phyloP scores from a whole-genome alignment of 176 grass and related monocot species.

The Sorghum bicolor region DNA sequence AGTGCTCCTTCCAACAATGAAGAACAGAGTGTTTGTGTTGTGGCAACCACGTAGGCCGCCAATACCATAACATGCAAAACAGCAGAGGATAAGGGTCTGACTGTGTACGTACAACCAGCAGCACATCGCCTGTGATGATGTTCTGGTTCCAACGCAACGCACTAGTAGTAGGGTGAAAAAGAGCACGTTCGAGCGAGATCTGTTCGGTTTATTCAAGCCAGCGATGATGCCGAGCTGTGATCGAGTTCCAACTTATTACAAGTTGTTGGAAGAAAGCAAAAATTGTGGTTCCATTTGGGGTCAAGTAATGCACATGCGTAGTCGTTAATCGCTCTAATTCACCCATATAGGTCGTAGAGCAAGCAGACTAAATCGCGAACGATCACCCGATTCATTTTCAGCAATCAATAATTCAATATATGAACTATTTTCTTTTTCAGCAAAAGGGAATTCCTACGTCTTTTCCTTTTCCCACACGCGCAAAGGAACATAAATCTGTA shows the following conservation, averaged over 20 bases:
- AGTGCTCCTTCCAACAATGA: constrained; percentile 10
- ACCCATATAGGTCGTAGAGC: too few relatives aligned
- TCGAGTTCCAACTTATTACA: background rate
- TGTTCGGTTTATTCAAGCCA: background rate
- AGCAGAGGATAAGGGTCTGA: background rate
- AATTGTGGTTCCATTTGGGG: background rate
- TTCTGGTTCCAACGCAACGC: background rate
- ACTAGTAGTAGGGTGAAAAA: background rate
- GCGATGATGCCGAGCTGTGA: background rate
- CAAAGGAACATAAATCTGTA: too few relatives aligned
- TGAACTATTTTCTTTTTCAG: too few relatives aligned
- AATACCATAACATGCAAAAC: background rate
- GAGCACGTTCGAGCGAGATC: background rate
- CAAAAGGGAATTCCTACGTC: too few relatives aligned
- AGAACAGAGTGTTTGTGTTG: background rate
- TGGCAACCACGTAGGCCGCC: constrained; percentile 21
- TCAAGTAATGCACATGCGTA: background rate
- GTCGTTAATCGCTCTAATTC: too few relatives aligned
- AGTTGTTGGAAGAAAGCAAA: background rate
- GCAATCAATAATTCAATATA: too few relatives aligned
- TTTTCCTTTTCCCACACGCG: too few relatives aligned
- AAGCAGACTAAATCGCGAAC: too few relatives aligned
- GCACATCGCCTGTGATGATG: background rate
- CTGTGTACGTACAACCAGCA: background rate
- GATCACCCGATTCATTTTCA: too few relatives aligned